Evolutionary conservation across 2,329 filamentous ascomycete genomes (phyloP).

Genomic region (Colletotrichum tamarilloi): DNA sequence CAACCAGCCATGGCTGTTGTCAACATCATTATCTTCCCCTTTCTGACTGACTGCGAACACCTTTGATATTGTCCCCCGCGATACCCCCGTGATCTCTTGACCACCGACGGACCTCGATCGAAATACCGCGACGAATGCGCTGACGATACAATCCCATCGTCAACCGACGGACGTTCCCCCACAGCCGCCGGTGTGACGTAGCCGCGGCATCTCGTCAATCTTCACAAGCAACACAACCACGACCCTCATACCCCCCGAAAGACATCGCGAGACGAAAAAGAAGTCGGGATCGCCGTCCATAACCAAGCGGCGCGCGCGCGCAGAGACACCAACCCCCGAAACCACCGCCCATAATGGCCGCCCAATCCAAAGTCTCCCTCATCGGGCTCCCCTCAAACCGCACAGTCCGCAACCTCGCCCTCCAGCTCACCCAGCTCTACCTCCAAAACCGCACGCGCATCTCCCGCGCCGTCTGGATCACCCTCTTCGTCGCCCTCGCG

Average conservation of each 20-base stretch:
- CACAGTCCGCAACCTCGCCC: conserved; percentile 73
- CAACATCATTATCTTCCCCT: conserved; percentile 1
- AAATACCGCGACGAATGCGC: conserved; percentile 16
- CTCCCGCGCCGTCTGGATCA: conserved; percentile 85
- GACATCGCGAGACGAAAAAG: neutral
- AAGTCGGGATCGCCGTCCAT: neutral
- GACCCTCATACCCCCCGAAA: neutral
- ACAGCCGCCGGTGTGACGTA: conserved; percentile 24
- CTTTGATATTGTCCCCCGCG: neutral
- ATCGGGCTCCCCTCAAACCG: conserved; percentile 60
- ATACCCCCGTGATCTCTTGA: neutral
- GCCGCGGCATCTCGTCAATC: neutral
- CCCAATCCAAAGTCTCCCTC: conserved; percentile 77
- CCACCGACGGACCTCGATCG: neutral
- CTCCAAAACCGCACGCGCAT: conserved; percentile 83
- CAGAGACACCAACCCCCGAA: neutral
- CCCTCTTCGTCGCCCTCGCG: conserved; percentile 81
- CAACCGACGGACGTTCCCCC: conserved; percentile 1
- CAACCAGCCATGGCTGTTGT: conserved; percentile 17
- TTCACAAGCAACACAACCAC: neutral
- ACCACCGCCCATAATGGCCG: conserved; percentile 67
- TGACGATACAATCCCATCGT: neutral
- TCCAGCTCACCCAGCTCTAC: conserved; percentile 78
- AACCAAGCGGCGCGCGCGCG: conserved; percentile 2
- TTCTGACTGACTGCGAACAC: conserved; percentile 3